Percentiles rank a stretch among this genome's conserved stretches.
Evolutionary conservation across 495 filamentous ascomycete species (phyloP).

Genomic region (Penicillium egyptiacum): DNA sequence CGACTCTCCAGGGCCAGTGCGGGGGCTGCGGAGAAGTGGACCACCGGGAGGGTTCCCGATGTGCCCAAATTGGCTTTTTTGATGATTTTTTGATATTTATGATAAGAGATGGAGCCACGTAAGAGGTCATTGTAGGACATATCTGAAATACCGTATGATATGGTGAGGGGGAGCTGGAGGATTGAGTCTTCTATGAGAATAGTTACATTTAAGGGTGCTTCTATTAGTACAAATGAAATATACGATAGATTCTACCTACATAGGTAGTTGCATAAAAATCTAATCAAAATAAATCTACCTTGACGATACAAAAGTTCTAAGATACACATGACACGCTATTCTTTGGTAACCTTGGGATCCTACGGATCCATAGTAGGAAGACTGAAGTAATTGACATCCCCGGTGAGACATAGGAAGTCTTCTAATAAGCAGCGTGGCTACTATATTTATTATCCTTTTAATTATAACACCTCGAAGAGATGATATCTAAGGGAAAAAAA

Average conservation of each 20-base stretch:
- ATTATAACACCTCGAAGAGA: no score
- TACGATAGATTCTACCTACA: no score
- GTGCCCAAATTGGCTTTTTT: not conserved
- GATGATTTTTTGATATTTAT: not conserved
- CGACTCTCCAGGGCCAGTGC: not conserved
- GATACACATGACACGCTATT: not conserved
- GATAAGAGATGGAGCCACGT: not conserved
- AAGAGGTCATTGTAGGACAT: not conserved
- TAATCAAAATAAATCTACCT: not conserved
- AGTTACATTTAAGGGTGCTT: not conserved
- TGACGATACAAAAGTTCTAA: not conserved
- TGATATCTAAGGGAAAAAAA: no score
- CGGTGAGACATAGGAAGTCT: no score
- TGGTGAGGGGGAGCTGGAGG: not conserved
- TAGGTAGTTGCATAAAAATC: not conserved
- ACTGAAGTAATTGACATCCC: no score
- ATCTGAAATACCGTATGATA: not conserved
- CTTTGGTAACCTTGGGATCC: not conserved
- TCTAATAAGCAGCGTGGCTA: no score
- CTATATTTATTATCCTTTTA: no score
- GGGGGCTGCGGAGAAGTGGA: slow-evolving; percentile 9
- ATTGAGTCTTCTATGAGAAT: not conserved
- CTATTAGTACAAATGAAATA: not conserved
- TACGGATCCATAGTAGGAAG: no score
- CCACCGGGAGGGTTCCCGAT: slow-evolving; percentile 11